Base-by-base conservation (phyloP, 805 yeast genomes). In the Saccharomycopsis guyanensis region DNA sequence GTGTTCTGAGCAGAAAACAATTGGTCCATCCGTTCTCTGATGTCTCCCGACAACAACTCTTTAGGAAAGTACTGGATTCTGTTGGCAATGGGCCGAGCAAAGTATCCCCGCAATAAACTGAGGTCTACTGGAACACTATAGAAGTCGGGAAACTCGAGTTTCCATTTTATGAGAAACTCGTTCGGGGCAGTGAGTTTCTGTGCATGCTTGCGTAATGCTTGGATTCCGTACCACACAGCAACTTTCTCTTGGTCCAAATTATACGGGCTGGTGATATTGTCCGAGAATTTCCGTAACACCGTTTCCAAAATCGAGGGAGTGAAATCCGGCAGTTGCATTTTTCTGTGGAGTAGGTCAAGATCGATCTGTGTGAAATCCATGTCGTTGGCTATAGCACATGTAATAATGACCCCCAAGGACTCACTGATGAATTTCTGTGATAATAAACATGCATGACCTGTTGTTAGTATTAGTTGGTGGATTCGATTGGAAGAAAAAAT, bases 81-180 rank as follows among this genome's bases (percentile, higher is more conserved):
- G 3, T 66, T 69, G 0, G 64, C 61, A 2, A 59, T 51, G 3
- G 83, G 80, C 18, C 70, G 65, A 33, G 67, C 72, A 56, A 63
- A 82, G 55, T 70, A 55, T 0, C 94, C 95, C 25, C 63, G 56
- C 16, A 86, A 65, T 52, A 75, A 62, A 3, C 63, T 58, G 13
- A 83, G 52, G 47, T 78, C 81, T 13, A 84, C 66, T 16, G 80
- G 73, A 36, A 81, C 73, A 41, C 73, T 77, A 65, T 77, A 72
- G 60, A 76, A 72, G 6, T 77, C 72, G 2, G 93, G 89, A 36
- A 85, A 68, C 4, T 71, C 64, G 1, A 79, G 66, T 55, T 78
- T 76, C 79, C 89, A 76, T 43, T 73, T 71, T 41, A 83, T 69
- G 49, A 80, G 56, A 56, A 87, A 76, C 49, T 82, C 86, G 35